These are phyloP conservation scores for Populus tomentosa DNA, from an alignment of 441 rosid genomes.

Conservation along the genomic window DNA sequence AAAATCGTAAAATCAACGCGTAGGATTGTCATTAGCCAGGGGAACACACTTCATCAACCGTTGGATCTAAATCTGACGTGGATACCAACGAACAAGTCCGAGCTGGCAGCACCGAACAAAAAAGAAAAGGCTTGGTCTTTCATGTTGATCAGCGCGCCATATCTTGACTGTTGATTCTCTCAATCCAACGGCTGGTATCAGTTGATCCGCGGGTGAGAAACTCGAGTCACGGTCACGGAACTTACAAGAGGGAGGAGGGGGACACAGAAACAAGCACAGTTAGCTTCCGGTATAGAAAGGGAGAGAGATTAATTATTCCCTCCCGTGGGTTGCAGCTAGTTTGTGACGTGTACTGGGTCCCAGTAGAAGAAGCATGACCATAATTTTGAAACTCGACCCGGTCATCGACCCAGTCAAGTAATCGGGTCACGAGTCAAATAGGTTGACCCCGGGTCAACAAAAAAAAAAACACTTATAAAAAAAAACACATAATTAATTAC, in stretches of 20 bases:
- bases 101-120: constrained; percentile 58
- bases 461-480: too few relatives aligned
- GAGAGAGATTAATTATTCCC: constrained; percentile 31
- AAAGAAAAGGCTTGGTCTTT: constrained; percentile 14
- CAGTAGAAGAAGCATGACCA: not conserved
- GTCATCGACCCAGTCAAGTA: too few relatives aligned
- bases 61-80: constrained; percentile 45
- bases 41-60: constrained; percentile 25
- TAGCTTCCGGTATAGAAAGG: constrained; percentile 28
- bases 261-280: constrained; percentile 25
- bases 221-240: constrained; percentile 65
- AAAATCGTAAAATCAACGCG: too few relatives aligned
- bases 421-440: too few relatives aligned
- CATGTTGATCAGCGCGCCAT: constrained; percentile 24
- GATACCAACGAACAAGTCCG: constrained; percentile 34
- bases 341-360: constrained; percentile 49
- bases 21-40: constrained; percentile 12
- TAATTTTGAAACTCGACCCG: too few relatives aligned
- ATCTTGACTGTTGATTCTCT: constrained; percentile 26
- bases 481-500: too few relatives aligned
- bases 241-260: constrained; percentile 61
- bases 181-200: constrained; percentile 29
- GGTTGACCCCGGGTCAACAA: too few relatives aligned
- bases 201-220: constrained; percentile 14
- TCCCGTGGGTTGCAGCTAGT: constrained; percentile 32